Percentiles rank a stretch among this genome's conserved stretches.
Conservation (phyloP, 2,329 filamentous ascomycete genomes). For the Fusarium domesticum region DNA sequence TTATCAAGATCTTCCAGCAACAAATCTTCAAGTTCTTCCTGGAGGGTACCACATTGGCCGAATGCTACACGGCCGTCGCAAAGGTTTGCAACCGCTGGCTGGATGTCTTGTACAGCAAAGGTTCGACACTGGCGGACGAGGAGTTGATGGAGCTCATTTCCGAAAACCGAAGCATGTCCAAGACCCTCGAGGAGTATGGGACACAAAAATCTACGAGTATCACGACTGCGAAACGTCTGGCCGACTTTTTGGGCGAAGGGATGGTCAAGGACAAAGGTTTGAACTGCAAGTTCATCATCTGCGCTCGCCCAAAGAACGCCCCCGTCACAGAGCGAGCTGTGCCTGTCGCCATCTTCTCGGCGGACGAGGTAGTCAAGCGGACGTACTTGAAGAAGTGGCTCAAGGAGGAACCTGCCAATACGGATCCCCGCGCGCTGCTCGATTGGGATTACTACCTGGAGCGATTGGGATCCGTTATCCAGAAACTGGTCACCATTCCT, state of each 20-base stretch:
- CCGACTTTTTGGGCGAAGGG: slow-evolving; percentile 93
- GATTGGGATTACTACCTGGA: slow-evolving; percentile 99
- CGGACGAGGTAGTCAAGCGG: slow-evolving; percentile 82
- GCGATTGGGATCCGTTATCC: slow-evolving; percentile 92
- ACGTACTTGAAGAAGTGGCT: slow-evolving; percentile 93
- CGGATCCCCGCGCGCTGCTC: slow-evolving; percentile 83
- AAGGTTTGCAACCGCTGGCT: slow-evolving; percentile 96
- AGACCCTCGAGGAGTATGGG: slow-evolving; percentile 95
- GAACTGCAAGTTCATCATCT: slow-evolving; percentile 99
- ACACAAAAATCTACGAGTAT: slow-evolving; percentile 98
- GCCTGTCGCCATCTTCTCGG: slow-evolving; percentile 95
- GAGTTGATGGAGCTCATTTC: slow-evolving; percentile 99
- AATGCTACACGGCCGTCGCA: slow-evolving; percentile 88
- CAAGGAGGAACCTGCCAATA: slow-evolving; percentile 85
- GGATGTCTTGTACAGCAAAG: slow-evolving; percentile 87
- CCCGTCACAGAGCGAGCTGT: slow-evolving; percentile 94
- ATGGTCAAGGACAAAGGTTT: slow-evolving; percentile 99
- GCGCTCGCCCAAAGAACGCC: slow-evolving; percentile 76
- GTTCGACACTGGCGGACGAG: slow-evolving; percentile 87
- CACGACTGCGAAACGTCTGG: slow-evolving; percentile 89
- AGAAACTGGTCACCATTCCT: slow-evolving; percentile 98
- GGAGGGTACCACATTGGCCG: slow-evolving; percentile 79
- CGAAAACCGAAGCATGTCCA: slow-evolving; percentile 97
- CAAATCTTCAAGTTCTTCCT: slow-evolving; percentile 99
- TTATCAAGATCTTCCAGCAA: slow-evolving; percentile 99